Base-by-base conservation (phyloP, 345 rosid genomes). In the Linum tenue region DNA sequence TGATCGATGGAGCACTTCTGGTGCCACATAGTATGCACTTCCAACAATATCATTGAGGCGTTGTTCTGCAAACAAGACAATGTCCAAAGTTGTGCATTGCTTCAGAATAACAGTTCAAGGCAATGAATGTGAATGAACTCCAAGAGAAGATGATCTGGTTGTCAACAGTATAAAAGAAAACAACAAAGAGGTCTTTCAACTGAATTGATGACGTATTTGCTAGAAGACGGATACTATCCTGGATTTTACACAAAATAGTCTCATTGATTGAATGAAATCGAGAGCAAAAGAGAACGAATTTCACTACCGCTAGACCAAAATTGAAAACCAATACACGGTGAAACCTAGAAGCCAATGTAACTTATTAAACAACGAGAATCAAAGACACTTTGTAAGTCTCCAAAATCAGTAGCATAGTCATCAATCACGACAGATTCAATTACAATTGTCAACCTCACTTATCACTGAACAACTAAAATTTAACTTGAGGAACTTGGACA, bases 1-100 rank as follows among this genome's bases (percentile, higher is more conserved):
- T 14, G 97, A 80, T 74, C 99, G 83, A 72, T 92, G 99, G 50
- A 92, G 76, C 69, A 92, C 99, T 77, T 92, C 99, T n/a, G 99
- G 99, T 56, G 97, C 97, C 6, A 92, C 98, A 71, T 92, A 92
- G 72, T 92, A 92, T 53, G 98, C 97, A 79, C 98, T 92, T 67
- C 98, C 98, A 37, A 92, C 98, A 39, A 92, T 92, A 75, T 92
- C 99, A 77, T 92, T 92, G 80, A 92, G 75, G 72, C 97, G 84
- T 76, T 90, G 97, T 76, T 92, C 99, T 92, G 84, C 81, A 79
- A 63, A 48, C 3, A 37, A 3, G 22, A 16, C 36, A 56, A 16
- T n/a, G 22, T 37, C 3, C 2, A 31, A 10, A 22, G 31, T 22
- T 22, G 37, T 57, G 37, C 16, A 10, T 57, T 48, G 9, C 53